These are phyloP conservation scores for Cryoendolithus antarcticus DNA, from an alignment of 2,329 filamentous ascomycete species.

Conservation along the genomic window DNA sequence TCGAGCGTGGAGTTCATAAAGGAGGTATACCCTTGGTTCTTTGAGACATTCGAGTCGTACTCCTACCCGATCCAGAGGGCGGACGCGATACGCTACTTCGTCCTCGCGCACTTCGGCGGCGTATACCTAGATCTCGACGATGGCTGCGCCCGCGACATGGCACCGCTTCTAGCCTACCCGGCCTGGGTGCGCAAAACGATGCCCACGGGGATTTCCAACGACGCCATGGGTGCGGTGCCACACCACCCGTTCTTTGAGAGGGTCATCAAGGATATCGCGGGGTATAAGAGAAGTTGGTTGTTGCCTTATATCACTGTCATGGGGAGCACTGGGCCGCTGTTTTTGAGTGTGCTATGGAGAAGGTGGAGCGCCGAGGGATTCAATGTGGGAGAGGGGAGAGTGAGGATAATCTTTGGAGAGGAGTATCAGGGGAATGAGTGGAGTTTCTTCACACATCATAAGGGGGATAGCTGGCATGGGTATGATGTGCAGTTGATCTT, in stretches of 20 bases:
- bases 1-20: slow-evolving; percentile 59
- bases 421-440: slow-evolving; percentile 57
- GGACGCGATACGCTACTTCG: slow-evolving; percentile 65
- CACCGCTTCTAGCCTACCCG: slow-evolving; percentile 52
- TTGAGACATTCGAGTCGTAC: slow-evolving; percentile 59
- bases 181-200: slow-evolving; percentile 59
- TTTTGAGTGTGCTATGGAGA: slow-evolving; percentile 63
- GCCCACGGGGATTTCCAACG: slow-evolving; percentile 70
- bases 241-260: slow-evolving; percentile 63
- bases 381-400: slow-evolving; percentile 37
- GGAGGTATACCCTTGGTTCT: slow-evolving; percentile 60
- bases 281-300: slow-evolving; percentile 57
- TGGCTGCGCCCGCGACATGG: slow-evolving; percentile 55
- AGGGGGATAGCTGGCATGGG: slow-evolving; percentile 54
- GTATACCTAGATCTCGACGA: slow-evolving; percentile 70
- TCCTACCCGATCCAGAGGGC: slow-evolving; percentile 64
- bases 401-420: slow-evolving; percentile 56
- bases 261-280: slow-evolving; percentile 54
- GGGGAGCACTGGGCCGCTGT: slow-evolving; percentile 65
- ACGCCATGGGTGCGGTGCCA: slow-evolving; percentile 62
- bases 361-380: slow-evolving; percentile 52
- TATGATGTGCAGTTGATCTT: slow-evolving; percentile 53
- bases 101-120: slow-evolving; percentile 63
- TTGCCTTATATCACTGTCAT: slow-evolving; percentile 67
- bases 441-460: slow-evolving; percentile 60